Evolutionary conservation across 2,329 filamentous ascomycete genomes (phyloP), one percentile per base, ranked within the genome.

Genomic region (Xylariaceae sp.): DNA sequence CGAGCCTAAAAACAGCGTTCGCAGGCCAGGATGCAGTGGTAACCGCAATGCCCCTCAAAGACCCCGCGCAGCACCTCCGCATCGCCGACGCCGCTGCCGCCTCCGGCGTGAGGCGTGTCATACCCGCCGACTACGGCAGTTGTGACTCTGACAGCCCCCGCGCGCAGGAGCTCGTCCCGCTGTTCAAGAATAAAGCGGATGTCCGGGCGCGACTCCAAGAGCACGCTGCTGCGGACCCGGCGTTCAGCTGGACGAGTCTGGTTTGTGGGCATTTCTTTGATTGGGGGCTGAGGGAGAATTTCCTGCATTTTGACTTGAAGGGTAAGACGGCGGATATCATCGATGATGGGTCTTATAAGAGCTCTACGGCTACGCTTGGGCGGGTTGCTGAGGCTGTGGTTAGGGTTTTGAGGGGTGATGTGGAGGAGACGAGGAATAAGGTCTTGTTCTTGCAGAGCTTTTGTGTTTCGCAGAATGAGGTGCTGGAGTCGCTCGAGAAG

Each of bases 51-150:
- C 67, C 64, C 10, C 61, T 69, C 16, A 51, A 57, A 33, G 53
- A 66, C 49, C 55, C 61, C 5, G 53, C 54, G 3, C 59, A 64
- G 47, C 71, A 74, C 55, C 52, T 73, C 41, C 63, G 63, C 34
- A 65, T 73, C 43, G 69, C 66, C 31, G 61, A 69, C 39, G 72
- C 71, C 7, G 71, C 71, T 1, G 66, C 63, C 6, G 66, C 66
- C 0, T 69, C 66, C 0, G 68, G 67, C 16, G 71, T 74, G 10
- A 58, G 56, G 56, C 67, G 71, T 43, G 65, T 72, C 48, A 67
- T 74, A 53, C 71, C 71, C 19, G 70, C 72, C 51, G 71, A 74
- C 61, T 74, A 68, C 51, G 72, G 72, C 47, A 72, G 70, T 62
- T 70, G 68, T 41, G 71, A 74, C 56, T 65, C 70, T 39, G 64